Conservation (phyloP, 2,329 filamentous ascomycete genomes). For the Fusarium domesticum region DNA sequence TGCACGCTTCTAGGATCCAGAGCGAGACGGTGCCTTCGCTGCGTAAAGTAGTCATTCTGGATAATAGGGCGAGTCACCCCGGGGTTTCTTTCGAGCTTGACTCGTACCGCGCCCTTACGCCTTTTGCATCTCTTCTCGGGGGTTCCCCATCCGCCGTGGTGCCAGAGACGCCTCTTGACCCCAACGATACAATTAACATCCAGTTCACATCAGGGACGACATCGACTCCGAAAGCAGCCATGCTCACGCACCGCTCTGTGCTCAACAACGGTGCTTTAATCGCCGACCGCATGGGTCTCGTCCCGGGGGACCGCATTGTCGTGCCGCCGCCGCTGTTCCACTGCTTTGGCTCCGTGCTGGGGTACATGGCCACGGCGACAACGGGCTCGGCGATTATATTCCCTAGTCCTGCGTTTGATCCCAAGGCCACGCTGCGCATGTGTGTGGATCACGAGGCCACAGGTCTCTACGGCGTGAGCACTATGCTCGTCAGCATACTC, state of each 20-base stretch:
- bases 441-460: conserved; percentile 53
- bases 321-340: conserved; percentile 84
- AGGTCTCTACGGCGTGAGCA: conserved; percentile 82
- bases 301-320: conserved; percentile 69
- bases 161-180: conserved; percentile 47
- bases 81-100: conserved; percentile 44
- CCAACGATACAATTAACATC: conserved; percentile 81
- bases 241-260: conserved; percentile 79
- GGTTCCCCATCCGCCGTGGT: conserved; percentile 34
- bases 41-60: conserved; percentile 68
- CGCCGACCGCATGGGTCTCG: conserved; percentile 79
- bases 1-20: conserved; percentile 33
- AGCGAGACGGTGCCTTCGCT: conserved; percentile 63
- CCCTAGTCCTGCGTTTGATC: conserved; percentile 82
- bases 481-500: conserved; percentile 89
- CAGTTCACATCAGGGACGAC: conserved; percentile 98
- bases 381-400: conserved; percentile 77
- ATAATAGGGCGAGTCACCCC: conserved; percentile 63
- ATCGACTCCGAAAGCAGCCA: conserved; percentile 84
- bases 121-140: conserved; percentile 42
- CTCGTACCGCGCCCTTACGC: conserved; percentile 41
- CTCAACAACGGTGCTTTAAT: conserved; percentile 90
- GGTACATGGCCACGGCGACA: conserved; percentile 94
- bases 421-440: conserved; percentile 64
- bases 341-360: conserved; percentile 88